These are phyloP conservation scores for Oxyria digyna DNA, from an alignment of 148 eudicot species.

Conservation along the genomic window DNA sequence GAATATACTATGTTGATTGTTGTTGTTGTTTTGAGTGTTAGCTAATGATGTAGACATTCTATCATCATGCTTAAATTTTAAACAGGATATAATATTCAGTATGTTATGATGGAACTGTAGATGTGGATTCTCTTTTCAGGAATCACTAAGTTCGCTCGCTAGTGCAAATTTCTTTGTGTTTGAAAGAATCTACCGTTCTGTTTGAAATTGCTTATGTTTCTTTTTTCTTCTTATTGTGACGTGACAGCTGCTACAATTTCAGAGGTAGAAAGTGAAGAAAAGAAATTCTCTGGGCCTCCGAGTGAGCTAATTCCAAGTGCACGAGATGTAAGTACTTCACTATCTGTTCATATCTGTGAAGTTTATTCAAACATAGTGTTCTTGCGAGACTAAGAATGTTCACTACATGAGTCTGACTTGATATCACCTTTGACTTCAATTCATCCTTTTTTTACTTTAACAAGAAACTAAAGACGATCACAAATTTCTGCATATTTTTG, in stretches of 20 bases:
- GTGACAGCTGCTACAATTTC: slow-evolving; percentile 17
- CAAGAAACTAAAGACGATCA: neutral
- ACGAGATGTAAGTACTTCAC: slow-evolving; percentile 30
- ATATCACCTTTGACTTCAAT: neutral
- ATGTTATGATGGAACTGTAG: neutral
- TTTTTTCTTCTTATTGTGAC: neutral
- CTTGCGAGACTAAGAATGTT: neutral
- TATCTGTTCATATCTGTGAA: neutral
- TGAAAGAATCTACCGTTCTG: neutral
- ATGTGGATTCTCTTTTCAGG: slow-evolving; percentile 2
- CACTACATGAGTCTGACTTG: neutral
- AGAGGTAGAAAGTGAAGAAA: slow-evolving; percentile 29
- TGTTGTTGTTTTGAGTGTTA: too few relatives aligned
- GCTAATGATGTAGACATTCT: neutral
- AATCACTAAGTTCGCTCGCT: neutral
- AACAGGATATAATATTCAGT: too few relatives aligned
- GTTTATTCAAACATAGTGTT: neutral
- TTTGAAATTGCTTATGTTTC: neutral
- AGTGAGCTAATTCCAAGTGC: slow-evolving; percentile 48
- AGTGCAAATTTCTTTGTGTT: neutral
- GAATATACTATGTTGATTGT: too few relatives aligned
- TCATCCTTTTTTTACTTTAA: neutral
- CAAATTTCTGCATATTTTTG: neutral
- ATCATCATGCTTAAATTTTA: neutral
- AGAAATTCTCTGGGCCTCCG: slow-evolving; percentile 17